Percentiles rank a stretch among this genome's conserved stretches.
phyloP scores from a whole-genome alignment of 1,139 yeast genomes.

The Saccharomyces hybrid region DNA sequence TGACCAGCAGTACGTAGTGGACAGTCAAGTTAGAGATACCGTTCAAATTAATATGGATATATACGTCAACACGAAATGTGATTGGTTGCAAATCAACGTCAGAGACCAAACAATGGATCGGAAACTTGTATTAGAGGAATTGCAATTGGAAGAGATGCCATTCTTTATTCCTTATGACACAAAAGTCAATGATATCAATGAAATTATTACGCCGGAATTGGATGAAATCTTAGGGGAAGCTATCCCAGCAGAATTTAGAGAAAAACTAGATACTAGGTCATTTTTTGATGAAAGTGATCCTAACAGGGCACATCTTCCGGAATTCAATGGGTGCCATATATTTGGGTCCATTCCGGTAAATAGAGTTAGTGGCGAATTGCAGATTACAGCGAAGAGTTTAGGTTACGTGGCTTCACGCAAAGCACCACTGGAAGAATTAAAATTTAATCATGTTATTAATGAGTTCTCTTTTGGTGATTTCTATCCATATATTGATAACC shows the following conservation, averaged over 20 bases:
- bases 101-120: conserved; percentile 72
- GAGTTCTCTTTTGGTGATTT: conserved; percentile 90
- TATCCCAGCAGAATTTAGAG: conserved; percentile 54
- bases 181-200: conserved; percentile 39
- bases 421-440: conserved; percentile 45
- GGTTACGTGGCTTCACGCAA: conserved; percentile 44
- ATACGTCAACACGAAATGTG: conserved; percentile 80
- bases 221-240: conserved; percentile 60
- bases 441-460: conserved; percentile 76
- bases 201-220: conserved; percentile 54
- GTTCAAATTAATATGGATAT: conserved; percentile 71
- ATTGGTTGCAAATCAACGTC: conserved; percentile 63
- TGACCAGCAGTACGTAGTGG: conserved; percentile 71
- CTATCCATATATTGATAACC: conserved; percentile 78
- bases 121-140: conserved; percentile 64
- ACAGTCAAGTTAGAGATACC: conserved; percentile 49
- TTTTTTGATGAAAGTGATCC: conserved; percentile 24
- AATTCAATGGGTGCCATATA: conserved; percentile 62
- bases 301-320: conserved; percentile 10
- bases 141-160: conserved; percentile 56
- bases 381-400: conserved; percentile 68
- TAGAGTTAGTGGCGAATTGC: conserved; percentile 78
- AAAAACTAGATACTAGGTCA: conserved; percentile 21
- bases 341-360: conserved; percentile 84
- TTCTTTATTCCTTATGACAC: conserved; percentile 48